Conservation (phyloP, 1,284 basidiomycete genomes). For the Ganoderma leucocontextum region DNA sequence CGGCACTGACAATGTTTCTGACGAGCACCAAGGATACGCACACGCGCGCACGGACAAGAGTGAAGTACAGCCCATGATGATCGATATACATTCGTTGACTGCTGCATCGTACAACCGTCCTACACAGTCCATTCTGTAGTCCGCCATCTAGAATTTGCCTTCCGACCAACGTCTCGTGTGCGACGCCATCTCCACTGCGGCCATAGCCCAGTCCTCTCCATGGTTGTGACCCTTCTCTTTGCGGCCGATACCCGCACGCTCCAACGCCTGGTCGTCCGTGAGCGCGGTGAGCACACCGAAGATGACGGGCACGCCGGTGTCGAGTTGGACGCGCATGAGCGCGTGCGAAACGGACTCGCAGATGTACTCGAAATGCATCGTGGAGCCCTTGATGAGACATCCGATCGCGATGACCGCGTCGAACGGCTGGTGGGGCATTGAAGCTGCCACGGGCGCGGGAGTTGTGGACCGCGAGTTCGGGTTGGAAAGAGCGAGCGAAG, state of each 20-base stretch:
- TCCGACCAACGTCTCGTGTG: slow-evolving; percentile 79
- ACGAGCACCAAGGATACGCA: neutral
- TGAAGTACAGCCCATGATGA: neutral
- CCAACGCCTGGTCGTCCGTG: slow-evolving; percentile 93
- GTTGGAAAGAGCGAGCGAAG: slow-evolving; percentile 47
- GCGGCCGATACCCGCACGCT: slow-evolving; percentile 85
- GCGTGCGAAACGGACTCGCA: slow-evolving; percentile 92
- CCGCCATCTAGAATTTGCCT: slow-evolving; percentile 64
- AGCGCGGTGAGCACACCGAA: slow-evolving; percentile 96
- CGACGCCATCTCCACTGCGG: slow-evolving; percentile 92
- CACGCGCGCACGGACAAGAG: neutral
- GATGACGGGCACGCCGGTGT: slow-evolving; percentile 94
- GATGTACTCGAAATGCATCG: slow-evolving; percentile 99
- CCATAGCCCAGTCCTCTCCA: slow-evolving; percentile 95
- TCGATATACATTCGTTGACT: slow-evolving; percentile 25
- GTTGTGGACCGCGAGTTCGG: slow-evolving; percentile 57
- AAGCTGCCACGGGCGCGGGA: slow-evolving; percentile 50
- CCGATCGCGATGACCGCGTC: slow-evolving; percentile 97
- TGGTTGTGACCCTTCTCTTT: slow-evolving; percentile 87
- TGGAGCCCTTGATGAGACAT: slow-evolving; percentile 96
- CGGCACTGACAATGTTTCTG: neutral
- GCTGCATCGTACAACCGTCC: slow-evolving; percentile 30
- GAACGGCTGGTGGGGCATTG: slow-evolving; percentile 74
- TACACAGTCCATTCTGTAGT: slow-evolving; percentile 19
- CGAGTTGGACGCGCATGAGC: slow-evolving; percentile 93